Conservation (phyloP, 371 early-diverging fungal genomes). For the Chytridium lagenaria region DNA sequence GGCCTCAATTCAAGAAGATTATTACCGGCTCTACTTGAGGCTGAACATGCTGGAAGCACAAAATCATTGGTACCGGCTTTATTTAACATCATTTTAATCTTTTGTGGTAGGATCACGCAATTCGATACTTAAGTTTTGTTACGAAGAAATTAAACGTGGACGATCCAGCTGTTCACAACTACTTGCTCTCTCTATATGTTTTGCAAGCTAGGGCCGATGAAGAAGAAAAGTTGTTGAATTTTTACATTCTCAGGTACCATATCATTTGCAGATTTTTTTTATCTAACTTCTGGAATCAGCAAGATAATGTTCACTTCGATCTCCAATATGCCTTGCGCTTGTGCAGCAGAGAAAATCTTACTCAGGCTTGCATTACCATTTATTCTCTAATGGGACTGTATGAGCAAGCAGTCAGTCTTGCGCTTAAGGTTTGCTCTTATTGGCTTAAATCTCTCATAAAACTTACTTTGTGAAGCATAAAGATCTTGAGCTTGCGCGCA, state of each 20-base stretch:
- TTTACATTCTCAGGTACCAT: slow-evolving; percentile 28
- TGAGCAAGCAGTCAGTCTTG: slow-evolving; percentile 87
- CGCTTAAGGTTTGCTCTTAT: slow-evolving; percentile 65
- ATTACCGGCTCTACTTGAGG: slow-evolving; percentile 87
- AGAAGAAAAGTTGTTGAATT: slow-evolving; percentile 57
- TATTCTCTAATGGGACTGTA: slow-evolving; percentile 82
- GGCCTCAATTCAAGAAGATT: slow-evolving; percentile 79
- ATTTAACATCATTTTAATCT: slow-evolving; percentile 1
- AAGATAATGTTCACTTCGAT: slow-evolving; percentile 65
- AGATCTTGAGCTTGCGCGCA: slow-evolving; percentile 86
- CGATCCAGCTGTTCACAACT: slow-evolving; percentile 90
- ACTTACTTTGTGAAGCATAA: slow-evolving; percentile 58
- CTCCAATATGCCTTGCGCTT: slow-evolving; percentile 86
- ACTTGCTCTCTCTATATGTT: slow-evolving; percentile 82
- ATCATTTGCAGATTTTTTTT: slow-evolving; percentile 6
- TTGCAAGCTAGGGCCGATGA: slow-evolving; percentile 66
- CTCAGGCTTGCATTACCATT: slow-evolving; percentile 81
- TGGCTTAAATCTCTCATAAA: slow-evolving; percentile 7
- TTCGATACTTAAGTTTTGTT: slow-evolving; percentile 86
- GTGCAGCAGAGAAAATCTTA: slow-evolving; percentile 72
- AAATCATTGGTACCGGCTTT: background rate
- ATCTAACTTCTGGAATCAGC: slow-evolving; percentile 29
- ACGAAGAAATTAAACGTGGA: slow-evolving; percentile 75
- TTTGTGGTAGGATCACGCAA: slow-evolving; percentile 77
- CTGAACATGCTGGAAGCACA: slow-evolving; percentile 55